phyloP scores from a whole-genome alignment of 768 basidiomycete species.

The Lactarius tabidus region DNA sequence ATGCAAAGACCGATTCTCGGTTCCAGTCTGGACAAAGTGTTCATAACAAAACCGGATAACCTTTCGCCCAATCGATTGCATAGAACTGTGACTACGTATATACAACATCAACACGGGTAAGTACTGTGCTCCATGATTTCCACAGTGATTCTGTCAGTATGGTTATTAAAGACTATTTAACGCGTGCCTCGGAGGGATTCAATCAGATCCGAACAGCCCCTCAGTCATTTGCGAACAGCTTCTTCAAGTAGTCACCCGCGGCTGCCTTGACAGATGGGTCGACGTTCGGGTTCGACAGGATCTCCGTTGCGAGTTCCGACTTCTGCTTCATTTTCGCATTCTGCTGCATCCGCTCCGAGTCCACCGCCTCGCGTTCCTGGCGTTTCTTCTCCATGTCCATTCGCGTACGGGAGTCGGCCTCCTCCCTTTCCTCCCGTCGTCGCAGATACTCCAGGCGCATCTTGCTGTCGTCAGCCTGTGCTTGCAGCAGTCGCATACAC shows the following conservation, averaged over 20 bases:
- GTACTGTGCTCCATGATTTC: constrained; percentile 7
- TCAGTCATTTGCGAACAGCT: constrained; percentile 48
- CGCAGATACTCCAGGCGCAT: constrained; percentile 66
- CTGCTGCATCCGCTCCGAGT: constrained; percentile 51
- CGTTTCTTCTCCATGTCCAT: constrained; percentile 51
- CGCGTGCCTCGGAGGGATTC: neutral
- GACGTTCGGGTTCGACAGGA: constrained; percentile 54
- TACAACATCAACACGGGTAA: constrained; percentile 9
- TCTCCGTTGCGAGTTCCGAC: constrained; percentile 62
- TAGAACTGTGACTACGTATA: constrained; percentile 4
- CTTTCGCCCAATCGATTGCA: neutral
- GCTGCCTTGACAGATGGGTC: constrained; percentile 61
- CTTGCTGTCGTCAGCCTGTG: constrained; percentile 66
- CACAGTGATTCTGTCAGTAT: constrained; percentile 16
- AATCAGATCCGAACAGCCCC: neutral
- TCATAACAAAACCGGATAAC: neutral
- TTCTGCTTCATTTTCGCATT: constrained; percentile 54
- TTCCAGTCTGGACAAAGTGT: no score
- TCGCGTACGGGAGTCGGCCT: constrained; percentile 49
- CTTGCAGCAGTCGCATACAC: constrained; percentile 57
- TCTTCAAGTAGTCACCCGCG: constrained; percentile 69
- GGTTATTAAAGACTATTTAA: neutral
- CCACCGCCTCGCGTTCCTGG: constrained; percentile 53
- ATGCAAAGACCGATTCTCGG: no score
- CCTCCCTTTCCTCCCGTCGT: constrained; percentile 66